These are phyloP conservation scores for Trichoderma sp. DNA, from an alignment of 2,329 filamentous ascomycete species.

Conservation along the genomic window DNA sequence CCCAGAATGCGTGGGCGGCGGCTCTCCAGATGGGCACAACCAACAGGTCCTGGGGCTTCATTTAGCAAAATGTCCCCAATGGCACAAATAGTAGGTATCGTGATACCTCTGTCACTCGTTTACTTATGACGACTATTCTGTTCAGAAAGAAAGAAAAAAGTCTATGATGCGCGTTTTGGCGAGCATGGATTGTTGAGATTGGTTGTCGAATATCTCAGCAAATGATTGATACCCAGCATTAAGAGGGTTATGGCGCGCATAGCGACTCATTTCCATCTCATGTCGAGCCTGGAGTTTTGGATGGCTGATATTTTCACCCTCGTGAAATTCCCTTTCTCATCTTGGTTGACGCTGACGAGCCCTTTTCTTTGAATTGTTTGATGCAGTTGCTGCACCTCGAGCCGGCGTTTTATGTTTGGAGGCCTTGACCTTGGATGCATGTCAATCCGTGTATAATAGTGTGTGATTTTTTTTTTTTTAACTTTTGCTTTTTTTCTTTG, in stretches of 20 bases:
- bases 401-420: conserved; percentile 24
- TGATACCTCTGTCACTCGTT: conserved; percentile 20
- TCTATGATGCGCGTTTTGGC: conserved; percentile 11
- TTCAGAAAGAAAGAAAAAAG: background rate
- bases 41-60: conserved; percentile 37
- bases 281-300: conserved; percentile 28
- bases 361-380: conserved; percentile 6
- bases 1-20: conserved; percentile 42
- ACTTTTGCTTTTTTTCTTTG: background rate
- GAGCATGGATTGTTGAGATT: conserved; percentile 15
- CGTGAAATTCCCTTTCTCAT: conserved; percentile 17
- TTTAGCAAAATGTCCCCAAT: conserved; percentile 31
- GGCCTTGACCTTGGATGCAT: conserved; percentile 15
- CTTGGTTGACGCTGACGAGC: conserved; percentile 13
- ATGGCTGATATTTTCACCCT: conserved; percentile 13
- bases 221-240: conserved; percentile 21
- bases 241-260: conserved; percentile 3
- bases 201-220: conserved; percentile 8
- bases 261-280: conserved; percentile 23
- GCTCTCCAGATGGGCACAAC: conserved; percentile 37
- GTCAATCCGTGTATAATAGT: conserved; percentile 26
- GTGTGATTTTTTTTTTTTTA: background rate
- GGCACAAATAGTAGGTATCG: background rate
- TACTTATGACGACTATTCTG: conserved; percentile 9
- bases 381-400: conserved; percentile 20